phyloP scores from a whole-genome alignment of 2,329 filamentous ascomycete genomes.

The Alternaria incomplexa region DNA sequence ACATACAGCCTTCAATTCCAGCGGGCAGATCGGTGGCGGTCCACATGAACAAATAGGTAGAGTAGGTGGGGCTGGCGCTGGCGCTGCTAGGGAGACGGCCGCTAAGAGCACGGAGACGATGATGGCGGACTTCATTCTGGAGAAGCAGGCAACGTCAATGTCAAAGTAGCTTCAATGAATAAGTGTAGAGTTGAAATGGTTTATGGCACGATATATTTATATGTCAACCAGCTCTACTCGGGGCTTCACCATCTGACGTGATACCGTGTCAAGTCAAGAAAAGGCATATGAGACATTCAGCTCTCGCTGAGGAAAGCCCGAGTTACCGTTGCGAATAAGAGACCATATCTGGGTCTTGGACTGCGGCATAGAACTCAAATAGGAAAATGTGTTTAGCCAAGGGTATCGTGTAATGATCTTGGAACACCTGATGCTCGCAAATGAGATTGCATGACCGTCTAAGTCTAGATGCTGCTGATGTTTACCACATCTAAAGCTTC shows the following conservation, averaged over 20 bases:
- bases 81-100: not conserved
- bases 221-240: not conserved
- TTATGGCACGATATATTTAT: not conserved
- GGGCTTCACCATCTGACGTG: not conserved
- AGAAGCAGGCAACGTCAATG: not conserved
- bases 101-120: not conserved
- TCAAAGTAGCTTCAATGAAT: fast-evolving
- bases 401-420: not conserved
- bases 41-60: not conserved
- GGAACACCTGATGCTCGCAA: not conserved
- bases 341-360: not conserved
- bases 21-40: not conserved
- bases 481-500: slow-evolving; percentile 47
- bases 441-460: not conserved
- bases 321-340: not conserved
- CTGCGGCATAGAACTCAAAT: not conserved
- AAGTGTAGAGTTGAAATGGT: fast-evolving
- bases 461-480: not conserved
- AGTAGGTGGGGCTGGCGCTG: not conserved
- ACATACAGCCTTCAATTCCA: not conserved
- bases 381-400: not conserved
- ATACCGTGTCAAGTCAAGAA: not conserved
- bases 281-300: not conserved
- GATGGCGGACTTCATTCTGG: not conserved
- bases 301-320: not conserved